Base-by-base conservation (phyloP, 108 stramenopile genomes). In the Skeletonema menzelii region DNA sequence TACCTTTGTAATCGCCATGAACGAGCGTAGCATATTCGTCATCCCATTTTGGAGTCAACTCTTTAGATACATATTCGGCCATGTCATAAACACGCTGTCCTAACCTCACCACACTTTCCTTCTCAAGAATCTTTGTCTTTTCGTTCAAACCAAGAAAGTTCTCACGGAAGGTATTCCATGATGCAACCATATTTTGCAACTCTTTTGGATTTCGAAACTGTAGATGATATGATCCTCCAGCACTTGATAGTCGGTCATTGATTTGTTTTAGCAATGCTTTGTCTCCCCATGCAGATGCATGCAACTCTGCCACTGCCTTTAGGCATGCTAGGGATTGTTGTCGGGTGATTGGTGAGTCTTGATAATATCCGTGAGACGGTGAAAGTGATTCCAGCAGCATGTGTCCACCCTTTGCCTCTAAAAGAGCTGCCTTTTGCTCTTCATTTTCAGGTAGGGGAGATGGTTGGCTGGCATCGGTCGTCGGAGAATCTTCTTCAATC, bases 1-100 rank as follows among this genome's bases (percentile, higher is more conserved):
- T 91, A 1, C 88, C 72, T 55, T 93, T 93, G 74, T 75, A 89
- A 75, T 93, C 89, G 13, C 92, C 92, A 75, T 93, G 92, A 20
- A 82, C 70, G 15, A 90, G 31, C 0, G 88, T 90, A 12, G 90
- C 88, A 73, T 85, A 90, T 27, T 67, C 73, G 44, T 87, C 90
- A 4, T 62, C 63, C 13, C 83, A 75, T 35, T 44, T 49, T 24
- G 90, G 90, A n/a, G 88, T 84, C 28, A 89, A 42, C 62, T 89
- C 61, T 27, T 83, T 57, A 27, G 85, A 87, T 22, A 94, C 73
- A 66, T 70, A 88, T 35, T 88, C 77, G 5, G 92, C 92, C 53
- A 82, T 47, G 44, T 76, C 72, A 34, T 70, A 65, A 10, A 91
- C 59, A 7, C 92, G 83, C 49, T 65, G 37, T 12, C 90, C 92